Evolutionary conservation across 148 eudicot species (phyloP).

Genomic region (Vaccinium corymbosum): DNA sequence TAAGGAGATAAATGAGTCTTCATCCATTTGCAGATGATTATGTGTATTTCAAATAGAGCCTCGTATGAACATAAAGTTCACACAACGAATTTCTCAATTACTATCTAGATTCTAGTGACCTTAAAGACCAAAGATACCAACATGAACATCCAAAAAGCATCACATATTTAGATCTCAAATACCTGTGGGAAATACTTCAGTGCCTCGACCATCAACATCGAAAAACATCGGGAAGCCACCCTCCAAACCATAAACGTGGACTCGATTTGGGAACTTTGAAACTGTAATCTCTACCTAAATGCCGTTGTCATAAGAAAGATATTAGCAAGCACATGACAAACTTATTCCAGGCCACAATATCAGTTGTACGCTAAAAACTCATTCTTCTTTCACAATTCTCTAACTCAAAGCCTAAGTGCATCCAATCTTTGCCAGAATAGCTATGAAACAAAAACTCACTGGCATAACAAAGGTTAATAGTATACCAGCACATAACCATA

Average conservation of each 20-base stretch:
- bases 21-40: not conserved
- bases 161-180: not conserved
- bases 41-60: not conserved
- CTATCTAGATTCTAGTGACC: not conserved
- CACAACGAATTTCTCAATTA: not conserved
- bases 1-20: not conserved
- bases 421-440: not conserved
- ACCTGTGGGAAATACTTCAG: slow-evolving; percentile 88
- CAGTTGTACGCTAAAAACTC: not conserved
- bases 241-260: slow-evolving; percentile 78
- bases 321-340: slow-evolving; percentile 7
- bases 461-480: not conserved
- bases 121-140: not conserved
- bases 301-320: not conserved
- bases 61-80: not conserved
- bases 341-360: not conserved
- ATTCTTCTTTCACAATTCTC: not conserved
- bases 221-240: slow-evolving; percentile 80
- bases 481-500: not conserved
- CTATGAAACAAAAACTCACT: not conserved
- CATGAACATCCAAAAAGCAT: not conserved
- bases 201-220: slow-evolving; percentile 85
- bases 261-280: slow-evolving; percentile 74
- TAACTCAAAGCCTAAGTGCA: not conserved
- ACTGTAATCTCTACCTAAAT: slow-evolving; percentile 68